phyloP scores from a whole-genome alignment of 2,329 filamentous ascomycete genomes.

The Aspergillus fumigatiaffinis region DNA sequence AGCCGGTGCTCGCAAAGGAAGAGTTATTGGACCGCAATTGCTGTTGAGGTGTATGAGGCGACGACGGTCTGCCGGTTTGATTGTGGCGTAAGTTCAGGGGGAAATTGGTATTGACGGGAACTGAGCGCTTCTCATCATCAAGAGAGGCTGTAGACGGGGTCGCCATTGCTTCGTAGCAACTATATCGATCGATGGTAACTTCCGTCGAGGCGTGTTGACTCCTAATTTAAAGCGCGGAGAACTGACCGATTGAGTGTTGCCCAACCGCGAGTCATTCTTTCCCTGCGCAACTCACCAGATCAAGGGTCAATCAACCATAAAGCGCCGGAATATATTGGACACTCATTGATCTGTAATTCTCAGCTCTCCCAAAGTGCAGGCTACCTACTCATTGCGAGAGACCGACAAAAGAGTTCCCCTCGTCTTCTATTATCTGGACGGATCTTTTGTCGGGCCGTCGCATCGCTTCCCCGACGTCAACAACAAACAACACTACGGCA shows the following conservation, averaged over 20 bases:
- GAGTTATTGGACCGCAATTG: slow-evolving; percentile 47
- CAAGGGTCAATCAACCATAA: background rate
- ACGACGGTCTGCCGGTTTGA: slow-evolving; percentile 35
- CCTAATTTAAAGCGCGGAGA: slow-evolving; percentile 12
- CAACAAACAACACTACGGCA: slow-evolving; percentile 9
- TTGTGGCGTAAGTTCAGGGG: slow-evolving; percentile 28
- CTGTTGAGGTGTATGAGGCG: slow-evolving; percentile 58
- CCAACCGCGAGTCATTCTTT: slow-evolving; percentile 8
- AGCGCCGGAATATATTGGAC: background rate
- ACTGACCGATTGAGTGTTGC: slow-evolving; percentile 1
- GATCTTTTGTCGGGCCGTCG: slow-evolving; percentile 35
- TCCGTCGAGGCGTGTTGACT: background rate
- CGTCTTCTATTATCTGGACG: slow-evolving; percentile 11
- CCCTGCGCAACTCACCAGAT: background rate
- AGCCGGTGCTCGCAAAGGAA: slow-evolving; percentile 53
- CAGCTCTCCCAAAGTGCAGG: background rate
- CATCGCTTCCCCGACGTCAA: slow-evolving; percentile 24
- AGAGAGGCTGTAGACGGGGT: slow-evolving; percentile 17
- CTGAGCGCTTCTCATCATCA: slow-evolving; percentile 22
- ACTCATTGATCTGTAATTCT: background rate
- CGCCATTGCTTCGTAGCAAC: slow-evolving; percentile 15
- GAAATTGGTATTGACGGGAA: slow-evolving; percentile 13
- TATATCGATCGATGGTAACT: background rate
- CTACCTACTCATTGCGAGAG: background rate
- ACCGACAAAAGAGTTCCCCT: background rate